phyloP scores from a whole-genome alignment of 2,329 filamentous ascomycete genomes.

The Aspergillus tamarii region DNA sequence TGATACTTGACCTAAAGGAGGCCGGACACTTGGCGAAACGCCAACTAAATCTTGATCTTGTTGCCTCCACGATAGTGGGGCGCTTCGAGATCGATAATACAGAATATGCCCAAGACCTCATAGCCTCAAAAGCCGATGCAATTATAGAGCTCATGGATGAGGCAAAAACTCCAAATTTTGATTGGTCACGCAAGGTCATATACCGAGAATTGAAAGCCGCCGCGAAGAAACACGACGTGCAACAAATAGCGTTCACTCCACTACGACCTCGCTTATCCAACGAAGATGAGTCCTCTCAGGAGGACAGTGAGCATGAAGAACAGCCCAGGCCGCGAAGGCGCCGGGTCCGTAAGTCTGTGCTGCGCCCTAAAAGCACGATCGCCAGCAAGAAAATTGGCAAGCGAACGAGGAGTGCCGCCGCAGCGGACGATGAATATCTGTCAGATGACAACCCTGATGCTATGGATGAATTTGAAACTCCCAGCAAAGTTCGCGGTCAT shows the following conservation, averaged over 20 bases:
- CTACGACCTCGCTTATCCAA: conserved; percentile 32
- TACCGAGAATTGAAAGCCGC: conserved; percentile 45
- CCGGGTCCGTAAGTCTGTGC: conserved; percentile 46
- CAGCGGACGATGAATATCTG: conserved; percentile 24
- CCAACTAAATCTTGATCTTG: conserved; percentile 41
- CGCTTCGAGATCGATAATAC: conserved; percentile 38
- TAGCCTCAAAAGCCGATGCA: conserved; percentile 35
- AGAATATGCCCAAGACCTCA: conserved; percentile 42
- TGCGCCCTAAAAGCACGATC: conserved; percentile 46
- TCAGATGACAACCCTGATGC: conserved; percentile 37
- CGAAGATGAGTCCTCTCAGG: conserved; percentile 36
- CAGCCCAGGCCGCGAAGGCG: conserved; percentile 29
- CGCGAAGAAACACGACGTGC: conserved; percentile 30
- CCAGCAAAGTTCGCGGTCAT: conserved; percentile 38
- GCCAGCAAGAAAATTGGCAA: conserved; percentile 47
- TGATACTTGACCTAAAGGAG: conserved; percentile 43
- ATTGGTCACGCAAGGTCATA: conserved; percentile 47
- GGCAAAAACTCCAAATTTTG: conserved; percentile 38
- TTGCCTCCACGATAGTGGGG: conserved; percentile 34
- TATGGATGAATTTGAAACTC: conserved; percentile 35
- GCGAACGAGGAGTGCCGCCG: conserved; percentile 39
- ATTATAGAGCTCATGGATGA: conserved; percentile 43
- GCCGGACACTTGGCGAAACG: conserved; percentile 46
- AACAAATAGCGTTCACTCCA: conserved; percentile 37
- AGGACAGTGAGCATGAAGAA: conserved; percentile 34